Conservation (phyloP, 1,284 basidiomycete genomes). For the Boletus albobrunnescens region DNA sequence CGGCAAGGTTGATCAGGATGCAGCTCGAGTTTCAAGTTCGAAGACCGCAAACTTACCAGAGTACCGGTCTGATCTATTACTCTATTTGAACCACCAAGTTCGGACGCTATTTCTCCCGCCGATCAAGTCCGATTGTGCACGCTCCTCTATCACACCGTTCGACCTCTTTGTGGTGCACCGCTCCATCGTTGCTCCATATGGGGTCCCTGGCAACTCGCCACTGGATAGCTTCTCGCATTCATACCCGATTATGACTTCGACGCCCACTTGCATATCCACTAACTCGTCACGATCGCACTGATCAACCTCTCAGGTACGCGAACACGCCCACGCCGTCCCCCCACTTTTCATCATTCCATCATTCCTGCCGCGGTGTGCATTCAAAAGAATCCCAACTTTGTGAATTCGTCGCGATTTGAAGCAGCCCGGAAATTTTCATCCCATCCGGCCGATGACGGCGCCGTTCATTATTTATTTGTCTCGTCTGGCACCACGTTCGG, state of each 20-base stretch:
- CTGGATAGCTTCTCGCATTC: conserved; percentile 15
- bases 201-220: conserved; percentile 25
- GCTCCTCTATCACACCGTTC: conserved; percentile 19
- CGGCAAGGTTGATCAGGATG: conserved; percentile 32
- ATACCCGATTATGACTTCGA: conserved; percentile 8
- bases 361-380: neutral
- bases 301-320: conserved; percentile 9
- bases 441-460: conserved; percentile 8
- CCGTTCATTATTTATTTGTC: conserved; percentile 16
- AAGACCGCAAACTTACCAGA: conserved; percentile 31
- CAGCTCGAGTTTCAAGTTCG: conserved; percentile 34
- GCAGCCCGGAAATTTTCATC: conserved; percentile 12
- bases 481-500: conserved; percentile 30
- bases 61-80: conserved; percentile 30
- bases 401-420: neutral
- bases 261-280: neutral
- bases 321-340: neutral
- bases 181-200: conserved; percentile 10
- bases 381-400: neutral
- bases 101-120: conserved; percentile 31
- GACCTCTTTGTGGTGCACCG: conserved; percentile 11
- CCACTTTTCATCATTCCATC: conserved; percentile 1
- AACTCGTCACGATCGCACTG: neutral
- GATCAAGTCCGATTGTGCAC: conserved; percentile 35
- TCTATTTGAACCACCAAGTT: conserved; percentile 30